phyloP scores from a whole-genome alignment of 208 protist species.

The Leishmania lainsoni region DNA sequence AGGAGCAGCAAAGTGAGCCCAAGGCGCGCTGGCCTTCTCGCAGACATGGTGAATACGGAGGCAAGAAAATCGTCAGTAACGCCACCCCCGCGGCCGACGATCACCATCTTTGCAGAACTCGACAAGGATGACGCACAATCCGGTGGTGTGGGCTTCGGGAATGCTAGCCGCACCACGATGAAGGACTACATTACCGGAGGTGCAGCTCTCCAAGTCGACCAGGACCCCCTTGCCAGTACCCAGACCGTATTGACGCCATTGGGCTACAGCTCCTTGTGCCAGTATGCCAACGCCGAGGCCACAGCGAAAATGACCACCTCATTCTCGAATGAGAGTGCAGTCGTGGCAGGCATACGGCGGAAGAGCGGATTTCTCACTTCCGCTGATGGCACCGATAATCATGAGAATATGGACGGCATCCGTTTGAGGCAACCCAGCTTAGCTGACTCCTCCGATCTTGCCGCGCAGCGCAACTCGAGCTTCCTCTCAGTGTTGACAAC shows the following conservation, averaged over 20 bases:
- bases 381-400: neutral
- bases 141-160: neutral
- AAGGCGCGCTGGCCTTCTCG: neutral
- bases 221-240: slow-evolving; percentile 18
- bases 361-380: neutral
- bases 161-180: neutral
- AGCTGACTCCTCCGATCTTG: neutral
- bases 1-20: neutral
- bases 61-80: neutral
- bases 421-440: neutral
- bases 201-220: neutral
- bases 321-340: neutral
- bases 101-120: slow-evolving; percentile 57
- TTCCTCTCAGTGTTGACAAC: neutral
- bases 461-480: neutral
- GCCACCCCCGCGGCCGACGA: slow-evolving; percentile 21
- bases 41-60: neutral
- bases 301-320: neutral
- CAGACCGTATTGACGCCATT: slow-evolving; percentile 28
- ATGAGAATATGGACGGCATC: neutral
- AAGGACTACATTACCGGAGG: neutral
- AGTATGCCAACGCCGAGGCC: slow-evolving; percentile 6
- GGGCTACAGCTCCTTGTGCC: slow-evolving; percentile 25
- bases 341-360: neutral
- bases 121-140: slow-evolving; percentile 27